Conservation (phyloP, 1,139 yeast species). For the Zygoascus meyerae region DNA sequence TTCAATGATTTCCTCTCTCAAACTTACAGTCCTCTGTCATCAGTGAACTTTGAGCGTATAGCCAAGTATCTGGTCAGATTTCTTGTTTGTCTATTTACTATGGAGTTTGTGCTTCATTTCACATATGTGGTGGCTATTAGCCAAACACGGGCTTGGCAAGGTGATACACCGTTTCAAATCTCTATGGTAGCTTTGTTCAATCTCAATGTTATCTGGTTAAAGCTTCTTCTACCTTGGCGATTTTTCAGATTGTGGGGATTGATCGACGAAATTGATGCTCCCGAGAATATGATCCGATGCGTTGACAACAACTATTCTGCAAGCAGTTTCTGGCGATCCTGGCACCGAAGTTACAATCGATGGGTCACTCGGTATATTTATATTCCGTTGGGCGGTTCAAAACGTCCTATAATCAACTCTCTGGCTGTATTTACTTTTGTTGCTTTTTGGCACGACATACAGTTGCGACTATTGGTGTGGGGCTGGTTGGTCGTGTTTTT, state of each 20-base stretch:
- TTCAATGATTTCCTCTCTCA: conserved; percentile 89
- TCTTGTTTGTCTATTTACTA: conserved; percentile 63
- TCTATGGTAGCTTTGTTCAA: conserved; percentile 93
- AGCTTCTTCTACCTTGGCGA: conserved; percentile 93
- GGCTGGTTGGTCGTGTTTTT: conserved; percentile 92
- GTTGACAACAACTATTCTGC: conserved; percentile 93
- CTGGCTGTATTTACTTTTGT: conserved; percentile 92
- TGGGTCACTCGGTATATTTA: conserved; percentile 82
- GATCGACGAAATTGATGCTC: conserved; percentile 88
- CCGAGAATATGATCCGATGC: conserved; percentile 96
- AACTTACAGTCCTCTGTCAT: conserved; percentile 40
- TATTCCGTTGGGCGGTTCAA: conserved; percentile 82
- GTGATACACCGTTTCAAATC: conserved; percentile 84
- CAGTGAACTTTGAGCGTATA: conserved; percentile 50
- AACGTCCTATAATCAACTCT: conserved; percentile 60
- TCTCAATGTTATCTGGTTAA: conserved; percentile 83
- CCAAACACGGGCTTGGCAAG: conserved; percentile 82
- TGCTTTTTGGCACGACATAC: conserved; percentile 98
- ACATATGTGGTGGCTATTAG: conserved; percentile 93
- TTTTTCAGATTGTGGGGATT: conserved; percentile 89
- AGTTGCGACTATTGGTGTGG: conserved; percentile 80
- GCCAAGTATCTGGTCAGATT: conserved; percentile 62
- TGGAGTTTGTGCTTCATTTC: conserved; percentile 85
- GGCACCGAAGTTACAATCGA: conserved; percentile 92
- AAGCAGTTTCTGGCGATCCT: conserved; percentile 93